Percentiles rank a stretch among this genome's conserved stretches.
These are phyloP conservation scores for Pseudocercospora eumusae DNA, from an alignment of 2,329 filamentous ascomycete species.

Conservation along the genomic window DNA sequence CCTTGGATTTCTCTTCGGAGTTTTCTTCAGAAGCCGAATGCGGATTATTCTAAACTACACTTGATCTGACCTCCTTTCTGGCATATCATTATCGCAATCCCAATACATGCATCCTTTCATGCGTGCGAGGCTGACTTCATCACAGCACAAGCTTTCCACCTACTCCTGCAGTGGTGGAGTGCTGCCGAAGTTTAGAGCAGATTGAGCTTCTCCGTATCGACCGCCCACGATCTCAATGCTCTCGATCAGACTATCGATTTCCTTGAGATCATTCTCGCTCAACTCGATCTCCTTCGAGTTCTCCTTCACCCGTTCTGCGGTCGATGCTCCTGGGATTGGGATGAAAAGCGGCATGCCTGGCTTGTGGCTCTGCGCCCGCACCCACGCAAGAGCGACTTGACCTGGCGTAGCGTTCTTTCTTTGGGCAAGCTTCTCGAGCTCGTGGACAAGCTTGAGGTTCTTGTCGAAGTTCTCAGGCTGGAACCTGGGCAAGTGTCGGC, in stretches of 20 bases:
- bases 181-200: constrained; percentile 34
- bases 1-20: constrained; percentile 23
- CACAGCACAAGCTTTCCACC: background rate
- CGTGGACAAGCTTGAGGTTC: constrained; percentile 63
- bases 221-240: constrained; percentile 47
- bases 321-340: constrained; percentile 48
- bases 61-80: constrained; percentile 44
- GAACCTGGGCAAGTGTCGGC: constrained; percentile 59
- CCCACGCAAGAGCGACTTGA: constrained; percentile 55
- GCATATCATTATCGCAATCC: background rate
- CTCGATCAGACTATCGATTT: constrained; percentile 55
- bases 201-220: constrained; percentile 40
- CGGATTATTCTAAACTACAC: constrained; percentile 52
- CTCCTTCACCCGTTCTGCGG: constrained; percentile 43
- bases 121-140: background rate
- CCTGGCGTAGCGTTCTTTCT: constrained; percentile 55
- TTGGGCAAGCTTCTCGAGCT: constrained; percentile 60
- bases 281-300: constrained; percentile 46
- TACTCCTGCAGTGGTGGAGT: constrained; percentile 29
- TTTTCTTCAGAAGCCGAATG: constrained; percentile 41
- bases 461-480: constrained; percentile 62
- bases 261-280: constrained; percentile 52
- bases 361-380: constrained; percentile 46
- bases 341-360: constrained; percentile 49
- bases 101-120: background rate